Base-by-base conservation (phyloP, 257 asterid genomes). In the Dorcoceras hygrometricum region DNA sequence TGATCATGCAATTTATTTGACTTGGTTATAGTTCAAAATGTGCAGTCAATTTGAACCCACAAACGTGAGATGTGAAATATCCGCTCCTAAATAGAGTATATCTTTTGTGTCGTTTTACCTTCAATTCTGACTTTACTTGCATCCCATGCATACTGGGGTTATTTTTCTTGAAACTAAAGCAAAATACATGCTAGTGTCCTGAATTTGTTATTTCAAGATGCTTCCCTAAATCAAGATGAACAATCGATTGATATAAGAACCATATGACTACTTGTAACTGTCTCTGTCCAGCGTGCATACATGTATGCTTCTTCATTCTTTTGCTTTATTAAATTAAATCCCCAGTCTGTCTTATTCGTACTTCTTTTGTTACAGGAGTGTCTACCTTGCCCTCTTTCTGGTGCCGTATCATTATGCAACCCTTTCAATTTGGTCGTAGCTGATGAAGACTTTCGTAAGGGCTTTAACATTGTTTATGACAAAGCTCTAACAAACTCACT, bases 371-470 rank as follows among this genome's bases (percentile, higher is more conserved):
- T 69, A 71, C 96, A 93, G 99, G 96, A 88, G 78, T 86, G 91
- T 71, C 65, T 69, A 81, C 80, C 86, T 63, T 88, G 97, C 81
- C 90, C 79, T 73, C 95, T 90, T 75, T 88, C 97, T 53, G 99
- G 97, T 65, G 99, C 95, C 29, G 81, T 93, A 66, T 90, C 97
- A 69, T 83, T 93, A 72, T 90, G 97, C 95, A 93, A 88, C 75
- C 99, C 97, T 65, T 93, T 93, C 81, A 86, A 93, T 79, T 82
- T 93, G 87, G 78, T 88, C 58, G 77, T 85, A 71, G 95, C 99
- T 71, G 97, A 93, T 72, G 99, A 93, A 80, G 99, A 90, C 71
- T 90, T 93, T 68, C 95, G 77, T 68, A 90, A 93, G 82, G 97
- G 99, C 82, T 93, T 93, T 78, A 90, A 90, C 83, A 86, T 73